A percentile compares a stretch with the other conserved stretches of the same genome.
Conservation (phyloP, 2,329 filamentous ascomycete species). For the Apiospora pterosperma region DNA sequence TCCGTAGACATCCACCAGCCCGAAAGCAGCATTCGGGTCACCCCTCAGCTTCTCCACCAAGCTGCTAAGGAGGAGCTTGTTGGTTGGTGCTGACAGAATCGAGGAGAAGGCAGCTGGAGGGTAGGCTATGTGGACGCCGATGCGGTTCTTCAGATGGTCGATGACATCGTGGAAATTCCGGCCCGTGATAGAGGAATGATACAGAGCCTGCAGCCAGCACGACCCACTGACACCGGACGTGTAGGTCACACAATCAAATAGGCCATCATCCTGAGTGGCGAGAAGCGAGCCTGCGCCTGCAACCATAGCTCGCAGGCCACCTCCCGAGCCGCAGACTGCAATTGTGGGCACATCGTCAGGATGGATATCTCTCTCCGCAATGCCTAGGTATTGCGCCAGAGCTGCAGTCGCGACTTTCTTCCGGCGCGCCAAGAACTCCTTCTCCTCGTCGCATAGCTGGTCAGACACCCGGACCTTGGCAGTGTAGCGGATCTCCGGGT, state of each 20-base stretch:
- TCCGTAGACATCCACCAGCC: constrained; percentile 91
- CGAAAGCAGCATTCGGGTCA: constrained; percentile 75
- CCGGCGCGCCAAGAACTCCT: constrained; percentile 67
- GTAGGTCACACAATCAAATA: constrained; percentile 94
- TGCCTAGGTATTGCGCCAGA: constrained; percentile 75
- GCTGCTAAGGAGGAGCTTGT: constrained; percentile 84
- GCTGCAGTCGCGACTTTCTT: constrained; percentile 67
- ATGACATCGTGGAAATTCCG: constrained; percentile 68
- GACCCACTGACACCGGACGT: constrained; percentile 93
- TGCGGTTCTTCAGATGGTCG: constrained; percentile 79
- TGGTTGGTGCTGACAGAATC: constrained; percentile 85
- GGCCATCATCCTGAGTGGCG: constrained; percentile 77
- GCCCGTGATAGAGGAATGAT: constrained; percentile 73
- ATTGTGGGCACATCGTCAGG: constrained; percentile 91
- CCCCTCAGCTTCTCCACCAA: constrained; percentile 90
- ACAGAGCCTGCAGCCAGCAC: constrained; percentile 91
- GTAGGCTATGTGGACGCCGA: constrained; percentile 88
- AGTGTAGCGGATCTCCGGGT: constrained; percentile 83
- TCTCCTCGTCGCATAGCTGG: constrained; percentile 80
- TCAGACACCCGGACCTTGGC: constrained; percentile 79
- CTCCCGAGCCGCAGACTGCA: constrained; percentile 91
- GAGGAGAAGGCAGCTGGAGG: constrained; percentile 79
- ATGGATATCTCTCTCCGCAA: constrained; percentile 78
- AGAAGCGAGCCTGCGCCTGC: constrained; percentile 86
- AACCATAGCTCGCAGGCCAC: constrained; percentile 84